phyloP scores from a whole-genome alignment of 495 filamentous ascomycete genomes.

The Extremus antarcticus region DNA sequence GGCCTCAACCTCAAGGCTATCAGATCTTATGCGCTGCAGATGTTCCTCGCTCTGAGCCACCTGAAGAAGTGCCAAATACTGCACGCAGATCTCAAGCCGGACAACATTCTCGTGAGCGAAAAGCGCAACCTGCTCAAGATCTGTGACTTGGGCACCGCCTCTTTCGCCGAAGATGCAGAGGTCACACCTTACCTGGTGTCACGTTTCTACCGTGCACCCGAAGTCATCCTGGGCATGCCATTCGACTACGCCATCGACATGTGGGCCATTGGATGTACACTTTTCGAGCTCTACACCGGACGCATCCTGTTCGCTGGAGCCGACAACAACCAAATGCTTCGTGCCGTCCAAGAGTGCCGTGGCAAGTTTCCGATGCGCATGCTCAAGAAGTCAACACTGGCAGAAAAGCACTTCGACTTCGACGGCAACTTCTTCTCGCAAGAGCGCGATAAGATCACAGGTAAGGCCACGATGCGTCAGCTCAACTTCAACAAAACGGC shows the following conservation, averaged over 20 bases:
- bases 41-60: slow-evolving; percentile 76
- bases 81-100: slow-evolving; percentile 92
- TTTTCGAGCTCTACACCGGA: slow-evolving; percentile 94
- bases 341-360: slow-evolving; percentile 88
- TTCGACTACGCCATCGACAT: slow-evolving; percentile 93
- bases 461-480: slow-evolving; percentile 41
- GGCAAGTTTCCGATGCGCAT: slow-evolving; percentile 85
- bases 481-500: slow-evolving; percentile 55
- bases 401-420: slow-evolving; percentile 74
- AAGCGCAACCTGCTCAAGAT: slow-evolving; percentile 78
- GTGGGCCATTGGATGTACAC: slow-evolving; percentile 93
- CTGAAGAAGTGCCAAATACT: slow-evolving; percentile 85
- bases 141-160: slow-evolving; percentile 90
- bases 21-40: slow-evolving; percentile 81
- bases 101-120: slow-evolving; percentile 83
- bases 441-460: slow-evolving; percentile 75
- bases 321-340: slow-evolving; percentile 96
- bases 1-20: slow-evolving; percentile 83
- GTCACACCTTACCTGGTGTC: slow-evolving; percentile 90
- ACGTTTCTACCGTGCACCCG: slow-evolving; percentile 92
- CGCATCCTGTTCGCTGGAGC: slow-evolving; percentile 93
- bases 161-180: slow-evolving; percentile 77
- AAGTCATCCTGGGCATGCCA: slow-evolving; percentile 90
- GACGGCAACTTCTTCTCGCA: slow-evolving; percentile 69
- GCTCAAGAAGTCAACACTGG: slow-evolving; percentile 64